Base-by-base conservation (phyloP, 257 asterid species). In the Anisodus acutangulus region DNA sequence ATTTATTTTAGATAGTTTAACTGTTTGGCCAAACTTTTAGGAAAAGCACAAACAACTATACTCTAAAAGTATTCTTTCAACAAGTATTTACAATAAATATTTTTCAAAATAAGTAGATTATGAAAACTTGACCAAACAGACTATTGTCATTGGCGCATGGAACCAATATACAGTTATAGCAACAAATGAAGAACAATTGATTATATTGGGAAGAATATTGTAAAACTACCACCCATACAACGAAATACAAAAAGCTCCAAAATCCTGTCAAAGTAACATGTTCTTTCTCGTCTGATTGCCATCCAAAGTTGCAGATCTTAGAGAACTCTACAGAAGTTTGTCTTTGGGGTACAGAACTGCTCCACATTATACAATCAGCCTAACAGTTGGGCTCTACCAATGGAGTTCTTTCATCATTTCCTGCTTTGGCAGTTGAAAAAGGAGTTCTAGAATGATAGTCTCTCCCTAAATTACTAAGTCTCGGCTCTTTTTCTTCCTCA, bases 401-500 rank as follows among this genome's bases (percentile, higher is more conserved):
- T 49, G 82, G 82, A 51, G 58, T 47, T 51, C 82, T 78, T 78
- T 78, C 82, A 53, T 51, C 82, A 78, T 3, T 15, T 51, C 64
- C 63, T 51, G 13, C 51, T 60, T 47, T 51, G 37, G 64, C 39
- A 37, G 43, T 57, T 78, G 58, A 78, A 11, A 78, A 51, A 16
- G 63, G 55, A 19, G 62, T 49, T 51, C 58, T 53, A 9, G 37
- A 37, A 4, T 78, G 4, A 13, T 78, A 19, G 58, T 17, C 82
- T 47, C 8, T 51, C 16, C 17, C 37, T 1, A 49, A n/a, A 78
- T 78, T 31, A 51, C 37, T 22, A 13, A 22, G 55, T n/a, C 37
- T 12, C 26, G 16, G 10, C 63, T 51, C 82, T 12, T 47, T 22
- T 78, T n/a, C 45, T 26, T 47, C 82, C 37, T 90, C 89, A 62